These are phyloP conservation scores for Corymbia calophylla DNA, from an alignment of 441 rosid genomes.

Conservation along the genomic window DNA sequence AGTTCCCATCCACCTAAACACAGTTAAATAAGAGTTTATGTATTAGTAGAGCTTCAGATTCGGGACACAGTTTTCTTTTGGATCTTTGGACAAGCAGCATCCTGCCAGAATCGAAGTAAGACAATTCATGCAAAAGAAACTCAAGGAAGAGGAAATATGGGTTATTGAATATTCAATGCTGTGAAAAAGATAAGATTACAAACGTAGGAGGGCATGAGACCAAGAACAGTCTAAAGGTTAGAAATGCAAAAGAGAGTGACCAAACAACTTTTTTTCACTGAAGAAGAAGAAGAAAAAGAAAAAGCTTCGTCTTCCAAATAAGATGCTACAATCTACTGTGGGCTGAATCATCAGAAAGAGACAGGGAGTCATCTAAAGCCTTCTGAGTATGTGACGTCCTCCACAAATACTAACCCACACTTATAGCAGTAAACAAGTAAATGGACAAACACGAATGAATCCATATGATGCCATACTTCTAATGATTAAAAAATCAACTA, in stretches of 20 bases:
- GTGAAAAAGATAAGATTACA: neutral
- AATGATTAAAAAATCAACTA: neutral
- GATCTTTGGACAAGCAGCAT: neutral
- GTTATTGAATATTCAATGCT: neutral
- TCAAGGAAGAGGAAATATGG: neutral
- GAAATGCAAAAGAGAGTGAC: neutral
- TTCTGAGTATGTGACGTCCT: neutral
- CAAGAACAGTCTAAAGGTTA: neutral
- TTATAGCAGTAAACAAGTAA: neutral
- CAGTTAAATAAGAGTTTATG: neutral
- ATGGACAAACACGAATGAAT: neutral
- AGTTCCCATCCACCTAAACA: constrained; percentile 62
- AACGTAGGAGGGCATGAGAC: neutral
- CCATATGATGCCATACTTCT: neutral
- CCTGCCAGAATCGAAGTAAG: neutral
- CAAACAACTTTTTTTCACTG: neutral
- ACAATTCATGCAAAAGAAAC: neutral
- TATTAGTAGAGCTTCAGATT: neutral
- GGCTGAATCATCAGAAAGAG: neutral
- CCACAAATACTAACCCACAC: neutral
- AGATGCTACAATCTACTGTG: neutral
- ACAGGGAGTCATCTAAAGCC: neutral
- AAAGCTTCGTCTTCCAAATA: neutral
- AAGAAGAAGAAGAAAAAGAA: neutral
- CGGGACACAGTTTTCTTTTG: neutral